Evolutionary conservation across 805 yeast species (phyloP), one percentile per base, ranked within the genome.

Genomic region (Tetrapisispora namnaoensis): DNA sequence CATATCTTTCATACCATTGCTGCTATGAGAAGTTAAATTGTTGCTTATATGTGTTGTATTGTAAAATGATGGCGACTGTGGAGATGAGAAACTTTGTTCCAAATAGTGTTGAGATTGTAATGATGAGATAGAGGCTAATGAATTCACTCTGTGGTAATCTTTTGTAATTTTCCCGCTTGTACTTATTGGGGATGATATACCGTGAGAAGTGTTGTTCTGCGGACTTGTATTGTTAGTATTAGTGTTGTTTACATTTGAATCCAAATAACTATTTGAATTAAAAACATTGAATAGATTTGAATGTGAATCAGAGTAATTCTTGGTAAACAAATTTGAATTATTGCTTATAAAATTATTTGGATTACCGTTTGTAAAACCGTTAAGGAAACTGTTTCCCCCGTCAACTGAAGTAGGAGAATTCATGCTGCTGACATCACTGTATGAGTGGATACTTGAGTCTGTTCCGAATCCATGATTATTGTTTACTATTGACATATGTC

Each of bases 41-140:
- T 22, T 39, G 16, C 32, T 16, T 8, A 32, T 28, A 20, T 42
- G 34, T 35, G 37, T 27, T 28, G 38, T 36, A 16, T 47, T 50
- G n/a, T 51, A 37, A 43, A 61, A 43, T n/a, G 59, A 54, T 5
- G 66, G 63, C 28, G 63, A 60, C 41, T 60, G 59, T n/a, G 66
- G 66, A 6, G 61, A 49, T 10, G 57, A 45, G 40, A 62, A 50
- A 37, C 56, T 59, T 36, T 62, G 65, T 35, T 63, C 66, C 20
- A 63, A 49, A 9, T 67, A 64, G 28, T 63, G 63, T 17, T 65
- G 55, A 2, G 68, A 64, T 35, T 63, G 63, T 28, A 63, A 49
- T 1, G 67, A 63, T 8, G 66, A 60, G n/a, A 62, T 53, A 4
- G 68, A 63, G 1, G 62, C 61, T 41, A 60, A 47, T 11, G 63